Percentiles rank a stretch among this genome's conserved stretches.
Evolutionary conservation across 306 rosid genomes (phyloP).

Genomic region (Lablab purpureus): DNA sequence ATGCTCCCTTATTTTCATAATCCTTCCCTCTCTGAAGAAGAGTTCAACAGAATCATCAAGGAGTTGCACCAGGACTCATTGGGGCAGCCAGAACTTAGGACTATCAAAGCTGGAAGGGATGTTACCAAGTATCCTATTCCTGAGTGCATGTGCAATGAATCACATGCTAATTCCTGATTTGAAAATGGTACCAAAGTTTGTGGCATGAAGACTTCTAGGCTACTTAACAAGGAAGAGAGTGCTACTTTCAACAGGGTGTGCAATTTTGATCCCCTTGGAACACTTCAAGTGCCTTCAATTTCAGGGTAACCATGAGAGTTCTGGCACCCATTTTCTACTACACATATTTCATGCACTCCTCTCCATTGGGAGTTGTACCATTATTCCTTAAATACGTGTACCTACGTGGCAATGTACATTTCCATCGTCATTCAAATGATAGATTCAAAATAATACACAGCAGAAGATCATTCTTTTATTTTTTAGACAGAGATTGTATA

Average conservation of each 20-base stretch:
- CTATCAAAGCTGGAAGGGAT: slow-evolving; percentile 67
- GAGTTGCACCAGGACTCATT: slow-evolving; percentile 78
- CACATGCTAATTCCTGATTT: slow-evolving; percentile 39
- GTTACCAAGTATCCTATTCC: slow-evolving; percentile 94
- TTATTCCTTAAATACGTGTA: slow-evolving; percentile 5
- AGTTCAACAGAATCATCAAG: slow-evolving; percentile 70
- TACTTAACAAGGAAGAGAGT: slow-evolving; percentile 29
- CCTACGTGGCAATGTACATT: slow-evolving; percentile 34
- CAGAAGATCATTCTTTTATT: slow-evolving; percentile 63
- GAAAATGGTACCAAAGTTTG: slow-evolving; percentile 43
- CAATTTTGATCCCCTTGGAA: slow-evolving; percentile 50
- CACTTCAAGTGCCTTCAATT: background rate
- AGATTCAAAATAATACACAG: slow-evolving; percentile 36
- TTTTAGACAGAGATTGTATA: slow-evolving; percentile 58
- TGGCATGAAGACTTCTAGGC: background rate
- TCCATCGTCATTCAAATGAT: slow-evolving; percentile 21
- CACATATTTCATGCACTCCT: slow-evolving; percentile 24
- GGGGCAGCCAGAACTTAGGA: slow-evolving; percentile 86
- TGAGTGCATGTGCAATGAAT: slow-evolving; percentile 84
- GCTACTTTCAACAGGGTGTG: slow-evolving; percentile 21
- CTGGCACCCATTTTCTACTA: slow-evolving; percentile 1
- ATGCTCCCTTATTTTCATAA: slow-evolving; percentile 81
- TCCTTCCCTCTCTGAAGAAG: slow-evolving; percentile 73
- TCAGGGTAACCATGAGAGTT: slow-evolving; percentile 35
- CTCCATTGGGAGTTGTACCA: slow-evolving; percentile 34